Evolutionary conservation across 352 stramenopile genomes (phyloP).

Genomic region (Phytophthora pseudosyringae): DNA sequence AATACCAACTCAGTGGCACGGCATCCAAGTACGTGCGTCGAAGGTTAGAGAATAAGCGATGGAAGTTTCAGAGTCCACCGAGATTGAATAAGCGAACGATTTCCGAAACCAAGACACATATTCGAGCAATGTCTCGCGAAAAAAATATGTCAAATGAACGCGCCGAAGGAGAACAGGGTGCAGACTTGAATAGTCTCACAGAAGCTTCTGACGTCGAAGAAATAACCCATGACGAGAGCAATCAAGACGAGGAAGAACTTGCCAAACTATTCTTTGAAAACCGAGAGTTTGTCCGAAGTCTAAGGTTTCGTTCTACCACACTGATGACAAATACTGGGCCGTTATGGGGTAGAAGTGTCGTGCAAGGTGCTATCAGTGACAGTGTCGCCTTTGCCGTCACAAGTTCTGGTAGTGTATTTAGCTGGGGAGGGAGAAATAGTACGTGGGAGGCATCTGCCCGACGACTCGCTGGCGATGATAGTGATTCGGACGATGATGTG

Average conservation of each 20-base stretch:
- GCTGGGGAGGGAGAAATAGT: constrained; percentile 86
- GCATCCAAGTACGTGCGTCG: constrained; percentile 59
- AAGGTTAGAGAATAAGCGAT: constrained; percentile 71
- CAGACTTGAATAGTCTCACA: constrained; percentile 17
- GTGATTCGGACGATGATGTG: constrained; percentile 31
- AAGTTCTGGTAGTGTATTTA: constrained; percentile 82
- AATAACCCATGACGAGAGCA: constrained; percentile 26
- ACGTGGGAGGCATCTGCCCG: constrained; percentile 43
- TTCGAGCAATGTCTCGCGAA: constrained; percentile 31
- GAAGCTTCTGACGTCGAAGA: constrained; percentile 38
- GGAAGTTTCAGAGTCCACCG: constrained; percentile 67
- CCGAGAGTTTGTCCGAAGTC: constrained; percentile 64
- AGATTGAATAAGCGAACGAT: constrained; percentile 59
- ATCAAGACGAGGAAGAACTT: constrained; percentile 58
- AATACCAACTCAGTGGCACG: constrained; percentile 3
- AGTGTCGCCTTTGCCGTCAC: constrained; percentile 90
- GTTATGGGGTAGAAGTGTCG: constrained; percentile 90
- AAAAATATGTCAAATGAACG: constrained; percentile 11
- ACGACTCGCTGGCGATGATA: constrained; percentile 38
- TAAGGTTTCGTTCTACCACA: constrained; percentile 68
- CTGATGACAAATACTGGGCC: constrained; percentile 90
- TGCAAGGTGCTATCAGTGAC: constrained; percentile 81
- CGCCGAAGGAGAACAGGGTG: neutral
- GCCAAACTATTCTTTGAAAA: constrained; percentile 73
- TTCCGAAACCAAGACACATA: constrained; percentile 29